phyloP scores from a whole-genome alignment of 148 eudicot species.

The Camellia sinensis region DNA sequence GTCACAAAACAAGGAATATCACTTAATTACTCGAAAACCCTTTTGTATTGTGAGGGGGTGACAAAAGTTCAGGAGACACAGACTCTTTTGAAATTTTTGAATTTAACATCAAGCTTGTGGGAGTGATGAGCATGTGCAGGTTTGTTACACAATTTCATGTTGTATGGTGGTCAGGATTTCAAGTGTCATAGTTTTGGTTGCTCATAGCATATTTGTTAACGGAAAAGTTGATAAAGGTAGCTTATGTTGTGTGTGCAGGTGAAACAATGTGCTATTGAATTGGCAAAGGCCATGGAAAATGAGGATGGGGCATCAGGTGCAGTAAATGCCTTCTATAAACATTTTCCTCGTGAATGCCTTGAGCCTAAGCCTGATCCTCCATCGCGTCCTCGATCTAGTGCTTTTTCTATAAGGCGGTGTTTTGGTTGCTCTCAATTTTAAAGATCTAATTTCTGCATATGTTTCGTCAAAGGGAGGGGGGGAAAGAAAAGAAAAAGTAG shows the following conservation, averaged over 20 bases:
- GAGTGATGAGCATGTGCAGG: background rate
- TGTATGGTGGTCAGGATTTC: background rate
- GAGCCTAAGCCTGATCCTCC: constrained; percentile 13
- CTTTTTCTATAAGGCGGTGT: constrained; percentile 44
- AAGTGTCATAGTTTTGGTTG: background rate
- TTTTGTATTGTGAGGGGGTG: too few relatives aligned
- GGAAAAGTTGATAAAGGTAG: background rate
- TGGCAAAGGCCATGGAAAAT: constrained; percentile 69
- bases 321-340: constrained; percentile 76
- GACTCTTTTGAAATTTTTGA: background rate
- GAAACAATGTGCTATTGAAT: constrained; percentile 60
- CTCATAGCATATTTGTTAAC: background rate
- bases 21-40: too few relatives aligned
- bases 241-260: constrained; percentile 41
- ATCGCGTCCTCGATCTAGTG: too few relatives aligned
- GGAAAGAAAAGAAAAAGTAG: too few relatives aligned
- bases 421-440: constrained; percentile 28
- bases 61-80: too few relatives aligned
- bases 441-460: background rate
- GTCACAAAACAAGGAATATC: too few relatives aligned
- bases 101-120: background rate
- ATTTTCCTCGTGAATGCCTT: constrained; percentile 43
- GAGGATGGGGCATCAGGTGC: constrained; percentile 91
- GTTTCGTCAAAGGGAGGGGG: too few relatives aligned
- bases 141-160: background rate